Conservation (phyloP, 805 yeast genomes). For the Metschnikowia aberdeeniae region DNA sequence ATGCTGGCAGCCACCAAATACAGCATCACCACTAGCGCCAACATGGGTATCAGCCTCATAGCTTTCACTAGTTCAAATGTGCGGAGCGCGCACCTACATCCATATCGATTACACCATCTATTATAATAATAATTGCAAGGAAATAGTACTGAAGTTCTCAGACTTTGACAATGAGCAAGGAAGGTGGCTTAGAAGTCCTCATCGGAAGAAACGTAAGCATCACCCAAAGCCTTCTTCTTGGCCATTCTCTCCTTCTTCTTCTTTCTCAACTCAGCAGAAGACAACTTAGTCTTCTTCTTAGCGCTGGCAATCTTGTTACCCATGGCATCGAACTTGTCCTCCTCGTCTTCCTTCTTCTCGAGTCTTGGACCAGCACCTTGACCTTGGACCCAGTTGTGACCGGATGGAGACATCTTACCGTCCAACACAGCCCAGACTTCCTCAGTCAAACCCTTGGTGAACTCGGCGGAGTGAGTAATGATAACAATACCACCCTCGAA, state of each 20-base stretch:
- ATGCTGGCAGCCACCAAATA: neutral
- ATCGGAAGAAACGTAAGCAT: constrained; percentile 91
- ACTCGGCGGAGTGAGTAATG: constrained; percentile 99
- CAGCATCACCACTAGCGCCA: neutral
- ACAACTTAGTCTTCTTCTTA: constrained; percentile 95
- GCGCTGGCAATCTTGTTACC: constrained; percentile 98
- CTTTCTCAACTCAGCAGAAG: constrained; percentile 99
- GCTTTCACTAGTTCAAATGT: neutral
- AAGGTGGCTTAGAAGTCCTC: constrained; percentile 55
- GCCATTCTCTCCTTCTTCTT: constrained; percentile 99
- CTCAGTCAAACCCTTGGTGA: constrained; percentile 98
- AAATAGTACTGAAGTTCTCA: constrained; percentile 11
- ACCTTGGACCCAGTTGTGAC: constrained; percentile 99
- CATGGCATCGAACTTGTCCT: constrained; percentile 99
- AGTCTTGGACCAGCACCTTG: constrained; percentile 99
- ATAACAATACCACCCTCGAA: constrained; percentile 99
- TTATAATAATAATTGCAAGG: constrained; percentile 19
- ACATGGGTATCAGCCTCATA: neutral
- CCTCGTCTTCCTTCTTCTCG: constrained; percentile 87
- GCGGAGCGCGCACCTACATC: neutral
- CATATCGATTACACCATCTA: constrained; percentile 12
- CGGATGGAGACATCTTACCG: constrained; percentile 99
- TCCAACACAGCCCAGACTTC: constrained; percentile 99
- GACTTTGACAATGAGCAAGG: constrained; percentile 8
- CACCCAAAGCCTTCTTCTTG: constrained; percentile 99